Base-by-base conservation (phyloP, 306 rosid species). In the Castanea sativa region DNA sequence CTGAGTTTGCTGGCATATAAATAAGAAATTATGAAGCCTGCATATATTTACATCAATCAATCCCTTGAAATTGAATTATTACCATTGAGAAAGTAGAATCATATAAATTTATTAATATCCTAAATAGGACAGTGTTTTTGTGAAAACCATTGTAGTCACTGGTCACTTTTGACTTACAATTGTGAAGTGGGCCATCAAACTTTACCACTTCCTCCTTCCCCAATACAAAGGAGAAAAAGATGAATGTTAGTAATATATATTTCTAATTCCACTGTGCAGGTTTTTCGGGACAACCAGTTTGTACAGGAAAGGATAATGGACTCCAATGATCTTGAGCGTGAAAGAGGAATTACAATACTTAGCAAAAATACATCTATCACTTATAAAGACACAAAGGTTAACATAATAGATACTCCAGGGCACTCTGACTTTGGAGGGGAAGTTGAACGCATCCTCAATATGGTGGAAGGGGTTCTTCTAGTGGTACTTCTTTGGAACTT, bases 401-500 rank as follows among this genome's bases (percentile, higher is more conserved):
- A 95, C 82, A 95, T 95, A 21, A 95, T 95, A 45, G 99, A 95
- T 83, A 93, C 99, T 75, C 99, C 99, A 10, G 99, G 99, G 63
- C 99, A 95, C 86, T 95, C 99, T 73, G 99, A 95, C 89, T 95
- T 95, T 43, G 98, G 99, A 23, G 98, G 99, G 60, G 98, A 95
- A 88, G 99, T 95, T 32, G 99, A 95, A 80, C 98, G 99, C 49
- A 89, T 95, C 70, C 89, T 95, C 74, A 95, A 95, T 85, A 95
- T 95, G 99, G 99, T 95, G 88, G 99, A 95, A 89, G 99, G 99
- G 86, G 86, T 95, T 85, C 97, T 95, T 81, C 79, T 95, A 79
- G 99, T 95, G 99, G 99, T 91, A 92, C 74, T 76, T 15, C 74
- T 57, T 73, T 73, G 80, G 45, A 69, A 69, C 69, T 69, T 65